Percentiles rank a stretch among this genome's conserved stretches.
These are phyloP conservation scores for Umbelopsis vinacea DNA, from an alignment of 192 early-diverging fungal species.

Conservation along the genomic window DNA sequence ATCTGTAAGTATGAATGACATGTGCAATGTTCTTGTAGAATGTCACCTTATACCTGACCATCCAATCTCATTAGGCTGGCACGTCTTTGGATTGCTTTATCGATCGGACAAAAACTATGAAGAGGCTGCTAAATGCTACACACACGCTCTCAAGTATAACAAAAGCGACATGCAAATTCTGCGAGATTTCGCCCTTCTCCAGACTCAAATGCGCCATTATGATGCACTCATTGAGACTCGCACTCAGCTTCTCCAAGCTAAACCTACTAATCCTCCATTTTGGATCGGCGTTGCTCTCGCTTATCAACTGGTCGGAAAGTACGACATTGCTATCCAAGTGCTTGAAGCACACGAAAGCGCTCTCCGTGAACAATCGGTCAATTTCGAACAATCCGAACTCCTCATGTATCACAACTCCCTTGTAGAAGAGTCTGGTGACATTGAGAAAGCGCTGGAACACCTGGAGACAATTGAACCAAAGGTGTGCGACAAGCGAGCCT, in stretches of 20 bases:
- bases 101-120: conserved; percentile 92
- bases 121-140: conserved; percentile 92
- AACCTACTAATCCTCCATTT: conserved; percentile 70
- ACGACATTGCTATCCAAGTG: conserved; percentile 75
- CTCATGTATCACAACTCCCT: conserved; percentile 86
- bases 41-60: neutral
- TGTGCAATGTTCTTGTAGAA: neutral
- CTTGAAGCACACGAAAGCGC: conserved; percentile 72
- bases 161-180: conserved; percentile 92
- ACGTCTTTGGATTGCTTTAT: conserved; percentile 92
- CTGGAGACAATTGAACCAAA: conserved; percentile 74
- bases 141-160: conserved; percentile 74
- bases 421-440: conserved; percentile 83
- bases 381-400: conserved; percentile 82
- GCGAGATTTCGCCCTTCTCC: conserved; percentile 85
- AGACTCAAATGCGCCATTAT: conserved; percentile 87
- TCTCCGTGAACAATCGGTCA: conserved; percentile 40
- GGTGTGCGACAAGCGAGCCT: conserved; percentile 73
- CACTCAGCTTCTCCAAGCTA: conserved; percentile 67
- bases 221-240: conserved; percentile 79
- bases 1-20: conserved; percentile 67
- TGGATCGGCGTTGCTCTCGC: conserved; percentile 89
- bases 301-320: conserved; percentile 79
- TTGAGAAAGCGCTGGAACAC: conserved; percentile 74
- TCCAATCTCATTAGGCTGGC: conserved; percentile 74